Evolutionary conservation across 192 early-diverging fungal species (phyloP).

Genomic region (Rhizoclosmatium globosum): DNA sequence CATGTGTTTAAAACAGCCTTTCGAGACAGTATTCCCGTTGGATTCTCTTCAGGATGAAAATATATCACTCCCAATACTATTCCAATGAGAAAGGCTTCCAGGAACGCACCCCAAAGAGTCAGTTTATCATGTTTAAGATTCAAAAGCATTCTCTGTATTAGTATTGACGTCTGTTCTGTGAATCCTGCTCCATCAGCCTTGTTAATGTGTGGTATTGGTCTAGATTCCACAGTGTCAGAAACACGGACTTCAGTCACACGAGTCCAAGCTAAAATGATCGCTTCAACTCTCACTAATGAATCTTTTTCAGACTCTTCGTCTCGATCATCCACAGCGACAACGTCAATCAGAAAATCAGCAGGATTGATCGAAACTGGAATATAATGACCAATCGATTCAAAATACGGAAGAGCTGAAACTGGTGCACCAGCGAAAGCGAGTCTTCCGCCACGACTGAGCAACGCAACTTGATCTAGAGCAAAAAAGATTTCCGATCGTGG

Average conservation of each 20-base stretch:
- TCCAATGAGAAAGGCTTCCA: constrained; percentile 47
- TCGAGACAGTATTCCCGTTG: constrained; percentile 39
- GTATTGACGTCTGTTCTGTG: constrained; percentile 35
- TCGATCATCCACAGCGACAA: constrained; percentile 51
- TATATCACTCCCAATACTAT: constrained; percentile 46
- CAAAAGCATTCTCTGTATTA: constrained; percentile 25
- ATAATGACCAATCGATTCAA: constrained; percentile 58
- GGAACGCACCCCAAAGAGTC: constrained; percentile 44
- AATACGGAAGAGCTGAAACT: constrained; percentile 52
- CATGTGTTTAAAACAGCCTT: too few species aligned
- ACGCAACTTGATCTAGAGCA: constrained; percentile 81
- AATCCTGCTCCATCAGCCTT: constrained; percentile 25
- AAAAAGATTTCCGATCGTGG: constrained; percentile 82
- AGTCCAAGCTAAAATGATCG: too few species aligned
- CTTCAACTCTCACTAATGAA: too few species aligned
- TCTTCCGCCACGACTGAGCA: constrained; percentile 72
- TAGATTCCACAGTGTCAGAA: too few species aligned
- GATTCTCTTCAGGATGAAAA: constrained; percentile 40
- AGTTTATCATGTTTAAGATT: constrained; percentile 48
- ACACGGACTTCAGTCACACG: too few species aligned
- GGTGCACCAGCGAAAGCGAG: constrained; percentile 69
- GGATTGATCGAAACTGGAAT: constrained; percentile 69
- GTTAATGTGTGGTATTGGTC: not conserved
- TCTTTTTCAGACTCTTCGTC: constrained; percentile 32
- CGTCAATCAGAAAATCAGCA: constrained; percentile 70